Base-by-base conservation (phyloP, 257 asterid species). In the Ehretia macrophylla region DNA sequence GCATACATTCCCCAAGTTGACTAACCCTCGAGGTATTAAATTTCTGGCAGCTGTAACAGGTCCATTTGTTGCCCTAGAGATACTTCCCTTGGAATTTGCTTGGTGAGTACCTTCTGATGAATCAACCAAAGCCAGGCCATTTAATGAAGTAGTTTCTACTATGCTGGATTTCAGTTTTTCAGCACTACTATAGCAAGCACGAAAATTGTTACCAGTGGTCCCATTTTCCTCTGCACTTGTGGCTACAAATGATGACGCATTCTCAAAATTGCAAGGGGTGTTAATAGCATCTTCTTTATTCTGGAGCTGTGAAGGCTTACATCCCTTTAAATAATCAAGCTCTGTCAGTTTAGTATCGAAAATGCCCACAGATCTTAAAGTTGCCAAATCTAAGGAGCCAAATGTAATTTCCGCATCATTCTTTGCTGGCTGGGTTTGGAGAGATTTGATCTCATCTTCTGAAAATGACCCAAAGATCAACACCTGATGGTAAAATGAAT, bases 1-100 rank as follows among this genome's bases (percentile, higher is more conserved):
- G 77, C 96, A 87, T 17, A 87, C 74, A 68, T 87, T 87, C 74
- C 94, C 96, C 78, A 83, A 66, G 74, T 85, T 87, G 76, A 81
- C 84, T 73, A 87, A 77, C 38, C 96, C 96, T 42, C 96, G 85
- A 72, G 96, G 91, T 59, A 78, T 63, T 58, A 83, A 82, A 64
- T 51, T 64, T 66, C 60, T 69, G 39, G 65, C 68, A 59, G 68
- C 55, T 53, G 51, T 56, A 74, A 19, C 66, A 68, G 70, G 32
- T 71, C 82, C 68, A 62, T 74, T 77, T 60, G 77, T 61, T 65
- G 63, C 73, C 67, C 67, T 48, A 55, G 54, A 59, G 56, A 73
- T 57, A 35, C 58, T 69, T 48, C 50, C 51, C 17, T 57, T 66
- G 40, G 64, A 64, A 62, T 55, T 71, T 59, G 55, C 54, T 22